These are phyloP conservation scores for Recurvomyces mirabilis DNA, from an alignment of 495 filamentous ascomycete species.

Conservation along the genomic window DNA sequence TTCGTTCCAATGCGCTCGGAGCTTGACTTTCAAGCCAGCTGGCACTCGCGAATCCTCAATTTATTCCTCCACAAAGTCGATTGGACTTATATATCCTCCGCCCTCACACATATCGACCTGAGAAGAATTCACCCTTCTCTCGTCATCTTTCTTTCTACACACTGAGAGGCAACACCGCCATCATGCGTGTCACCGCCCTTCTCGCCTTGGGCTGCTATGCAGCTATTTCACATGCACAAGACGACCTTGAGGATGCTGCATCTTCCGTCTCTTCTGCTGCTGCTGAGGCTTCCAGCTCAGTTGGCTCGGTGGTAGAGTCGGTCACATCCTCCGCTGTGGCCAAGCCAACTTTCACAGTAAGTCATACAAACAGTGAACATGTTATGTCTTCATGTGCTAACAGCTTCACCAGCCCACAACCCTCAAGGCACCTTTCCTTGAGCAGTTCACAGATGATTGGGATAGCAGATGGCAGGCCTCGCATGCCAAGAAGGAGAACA, in stretches of 20 bases:
- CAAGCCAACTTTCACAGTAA: constrained; percentile 82
- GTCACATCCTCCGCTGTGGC: constrained; percentile 46
- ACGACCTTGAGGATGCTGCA: constrained; percentile 20
- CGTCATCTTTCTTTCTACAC: constrained; percentile 1
- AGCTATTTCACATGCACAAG: constrained; percentile 28
- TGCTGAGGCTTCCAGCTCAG: constrained; percentile 22
- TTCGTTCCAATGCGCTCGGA: too few relatives aligned
- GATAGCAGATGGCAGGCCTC: constrained; percentile 81
- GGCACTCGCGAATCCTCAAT: too few relatives aligned
- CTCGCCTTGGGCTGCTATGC: constrained; percentile 28
- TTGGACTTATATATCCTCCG: too few relatives aligned
- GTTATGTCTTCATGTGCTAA: constrained; percentile 7
- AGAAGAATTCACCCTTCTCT: not conserved
- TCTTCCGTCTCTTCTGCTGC: constrained; percentile 12
- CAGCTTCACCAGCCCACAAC: constrained; percentile 53
- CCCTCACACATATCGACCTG: too few relatives aligned
- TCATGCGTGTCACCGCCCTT: constrained; percentile 30
- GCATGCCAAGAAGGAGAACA: constrained; percentile 87
- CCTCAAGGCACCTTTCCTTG: constrained; percentile 87
- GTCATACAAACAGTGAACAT: constrained; percentile 27
- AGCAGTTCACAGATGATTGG: constrained; percentile 98
- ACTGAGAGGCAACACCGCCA: constrained; percentile 10
- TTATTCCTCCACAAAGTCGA: too few relatives aligned
- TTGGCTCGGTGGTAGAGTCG: constrained; percentile 33
- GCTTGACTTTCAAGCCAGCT: too few relatives aligned